phyloP scores from a whole-genome alignment of 1,139 yeast species.

The Sugiyamaella xylanicola region DNA sequence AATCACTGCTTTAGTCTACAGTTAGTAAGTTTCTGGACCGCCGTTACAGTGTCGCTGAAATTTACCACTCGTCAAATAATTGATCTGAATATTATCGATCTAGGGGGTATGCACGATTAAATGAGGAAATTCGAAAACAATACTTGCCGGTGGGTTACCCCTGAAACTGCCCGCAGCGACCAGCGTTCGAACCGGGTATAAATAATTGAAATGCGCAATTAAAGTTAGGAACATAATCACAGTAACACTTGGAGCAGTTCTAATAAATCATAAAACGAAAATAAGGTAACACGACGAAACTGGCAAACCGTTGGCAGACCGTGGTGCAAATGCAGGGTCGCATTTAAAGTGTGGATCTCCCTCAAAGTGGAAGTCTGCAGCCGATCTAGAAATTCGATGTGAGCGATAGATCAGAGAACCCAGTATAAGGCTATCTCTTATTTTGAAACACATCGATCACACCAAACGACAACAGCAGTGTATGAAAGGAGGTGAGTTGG shows the following conservation, averaged over 20 bases:
- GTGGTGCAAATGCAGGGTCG: background rate
- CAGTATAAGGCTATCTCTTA: too few species aligned
- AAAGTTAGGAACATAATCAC: too few species aligned
- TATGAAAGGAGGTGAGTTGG: too few species aligned
- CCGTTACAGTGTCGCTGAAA: background rate
- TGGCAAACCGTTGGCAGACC: too few species aligned
- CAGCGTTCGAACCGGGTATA: background rate
- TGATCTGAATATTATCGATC: background rate
- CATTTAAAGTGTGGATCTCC: background rate
- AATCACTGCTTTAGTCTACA: too few species aligned
- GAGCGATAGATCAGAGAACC: too few species aligned
- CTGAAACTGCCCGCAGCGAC: constrained; percentile 4
- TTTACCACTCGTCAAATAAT: background rate
- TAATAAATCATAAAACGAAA: too few species aligned
- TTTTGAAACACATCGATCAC: too few species aligned
- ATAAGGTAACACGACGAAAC: too few species aligned
- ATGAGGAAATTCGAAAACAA: constrained; percentile 9
- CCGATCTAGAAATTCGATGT: background rate
- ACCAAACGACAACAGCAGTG: too few species aligned
- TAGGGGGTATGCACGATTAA: constrained; percentile 1
- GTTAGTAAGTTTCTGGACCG: too few species aligned
- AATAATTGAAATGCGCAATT: background rate
- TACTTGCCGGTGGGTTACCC: constrained; percentile 4
- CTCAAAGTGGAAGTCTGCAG: background rate
- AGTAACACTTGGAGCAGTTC: too few species aligned